Base-by-base conservation (phyloP, 257 asterid genomes). In the Asclepias syriaca region DNA sequence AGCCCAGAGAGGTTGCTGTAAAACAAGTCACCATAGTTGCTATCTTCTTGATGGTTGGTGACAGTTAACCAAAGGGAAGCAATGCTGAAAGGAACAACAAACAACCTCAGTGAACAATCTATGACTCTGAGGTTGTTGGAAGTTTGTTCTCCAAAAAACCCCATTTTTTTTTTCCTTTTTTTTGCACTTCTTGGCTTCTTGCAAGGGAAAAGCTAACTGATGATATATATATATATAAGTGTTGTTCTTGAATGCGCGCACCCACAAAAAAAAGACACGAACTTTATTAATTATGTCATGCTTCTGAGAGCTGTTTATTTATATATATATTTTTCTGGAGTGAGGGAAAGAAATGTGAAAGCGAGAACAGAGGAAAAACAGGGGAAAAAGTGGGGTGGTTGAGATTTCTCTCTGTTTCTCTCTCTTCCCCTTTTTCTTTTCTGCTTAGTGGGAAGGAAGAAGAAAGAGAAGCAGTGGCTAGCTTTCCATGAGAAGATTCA, bases 41-140 rank as follows among this genome's bases (percentile, higher is more conserved):
- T 56, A 60, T 84, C 87, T 37, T 82, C 86, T 67, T 91, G 82
- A 37, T 81, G 72, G 71, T 71, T 81, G 67, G 77, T 78, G 45
- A 89, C 79, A 64, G 90, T 73, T 59, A 94, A 75, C 95, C 96
- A 89, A 9, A 94, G 74, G 37, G 97, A 81, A 12, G 95, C 97
- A 66, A 87, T 74, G 79, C 79, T 86, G 68, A 94, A 82, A 5
- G 98, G 97, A 58, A 89, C 74, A 0, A 86, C 80, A 16, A 84
- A 70, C 76, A 91, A 49, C 78, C 99, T 89, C 19, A 94, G 82
- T 0, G 82, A 82, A 71, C 84, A 91, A 75, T 91, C 97, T 37
- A 91, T 8, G 77, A 74, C 40, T 82, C 82, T 84, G 64, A 92
- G 88, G 63, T 71, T 75, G 66, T 71, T 75, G 48, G 87, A 79